phyloP scores from a whole-genome alignment of 495 filamentous ascomycete species.

The Parachaetomium inaequale region DNA sequence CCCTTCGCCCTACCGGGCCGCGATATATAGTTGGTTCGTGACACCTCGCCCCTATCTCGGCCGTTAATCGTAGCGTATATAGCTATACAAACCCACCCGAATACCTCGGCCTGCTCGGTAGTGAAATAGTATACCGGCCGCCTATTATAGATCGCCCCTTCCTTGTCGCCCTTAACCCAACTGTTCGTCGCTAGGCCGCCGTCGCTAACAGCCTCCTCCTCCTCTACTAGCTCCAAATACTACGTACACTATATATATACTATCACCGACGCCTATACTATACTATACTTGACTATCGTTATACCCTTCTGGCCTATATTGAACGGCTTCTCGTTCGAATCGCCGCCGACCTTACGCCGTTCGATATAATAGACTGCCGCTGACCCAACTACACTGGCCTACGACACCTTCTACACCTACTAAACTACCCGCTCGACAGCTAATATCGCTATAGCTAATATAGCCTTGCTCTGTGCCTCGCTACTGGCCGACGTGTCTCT shows the following conservation, averaged over 20 bases:
- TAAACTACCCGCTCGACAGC: background rate
- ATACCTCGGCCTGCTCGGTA: background rate
- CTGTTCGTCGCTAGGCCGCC: background rate
- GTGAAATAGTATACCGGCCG: constrained; percentile 1
- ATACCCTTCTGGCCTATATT: background rate
- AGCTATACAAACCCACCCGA: background rate
- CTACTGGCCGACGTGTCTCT: too few relatives aligned
- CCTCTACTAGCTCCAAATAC: background rate
- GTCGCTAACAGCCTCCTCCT: background rate
- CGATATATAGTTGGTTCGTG: too few relatives aligned
- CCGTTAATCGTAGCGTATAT: background rate
- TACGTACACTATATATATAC: background rate
- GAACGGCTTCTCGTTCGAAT: constrained; percentile 4
- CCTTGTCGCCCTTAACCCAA: background rate
- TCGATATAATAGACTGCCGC: constrained; percentile 1
- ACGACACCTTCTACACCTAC: background rate
- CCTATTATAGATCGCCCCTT: background rate
- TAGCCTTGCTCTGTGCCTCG: background rate
- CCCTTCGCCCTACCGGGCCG: too few relatives aligned
- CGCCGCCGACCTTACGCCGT: background rate
- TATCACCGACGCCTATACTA: background rate
- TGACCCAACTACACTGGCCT: background rate
- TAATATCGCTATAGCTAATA: background rate
- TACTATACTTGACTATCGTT: background rate
- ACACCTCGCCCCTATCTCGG: too few relatives aligned